phyloP scores from a whole-genome alignment of 345 rosid genomes.

The Geranium rotundifolium region DNA sequence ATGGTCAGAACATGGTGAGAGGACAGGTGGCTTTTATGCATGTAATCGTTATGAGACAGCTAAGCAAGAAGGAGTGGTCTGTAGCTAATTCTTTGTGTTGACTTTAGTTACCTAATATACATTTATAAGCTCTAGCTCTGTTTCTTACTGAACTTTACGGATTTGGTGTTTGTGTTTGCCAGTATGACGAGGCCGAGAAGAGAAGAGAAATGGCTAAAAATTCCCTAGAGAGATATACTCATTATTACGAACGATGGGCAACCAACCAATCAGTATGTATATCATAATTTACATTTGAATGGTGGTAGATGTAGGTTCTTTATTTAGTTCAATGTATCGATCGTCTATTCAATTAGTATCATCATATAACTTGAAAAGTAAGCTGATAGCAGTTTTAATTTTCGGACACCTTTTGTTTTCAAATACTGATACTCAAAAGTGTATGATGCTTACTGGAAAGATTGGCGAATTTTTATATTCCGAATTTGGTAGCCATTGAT shows the following conservation, averaged over 20 bases:
- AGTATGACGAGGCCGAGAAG: constrained; percentile 93
- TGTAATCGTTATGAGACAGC: constrained; percentile 81
- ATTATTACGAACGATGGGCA: constrained; percentile 99
- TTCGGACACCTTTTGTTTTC: not conserved
- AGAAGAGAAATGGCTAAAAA: constrained; percentile 96
- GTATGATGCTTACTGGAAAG: too few relatives aligned
- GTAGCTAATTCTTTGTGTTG: not conserved
- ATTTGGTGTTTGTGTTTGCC: constrained; percentile 3
- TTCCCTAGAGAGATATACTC: constrained; percentile 89
- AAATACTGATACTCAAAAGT: too few relatives aligned
- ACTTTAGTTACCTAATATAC: not conserved
- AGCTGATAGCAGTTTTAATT: not conserved
- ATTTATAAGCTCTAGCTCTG: constrained; percentile 1
- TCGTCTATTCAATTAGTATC: too few relatives aligned
- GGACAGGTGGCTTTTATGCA: constrained; percentile 92
- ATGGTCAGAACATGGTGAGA: constrained; percentile 88
- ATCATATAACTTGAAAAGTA: not conserved
- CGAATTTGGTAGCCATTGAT: not conserved
- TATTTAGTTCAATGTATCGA: not conserved
- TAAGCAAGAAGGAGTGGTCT: constrained; percentile 85
- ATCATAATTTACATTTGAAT: not conserved
- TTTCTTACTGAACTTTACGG: not conserved
- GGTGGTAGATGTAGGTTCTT: not conserved
- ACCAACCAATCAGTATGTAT: constrained; percentile 75
- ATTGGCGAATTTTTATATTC: too few relatives aligned